These are phyloP conservation scores for Dipteronia dyeriana DNA, from an alignment of 345 rosid genomes.

Conservation along the genomic window DNA sequence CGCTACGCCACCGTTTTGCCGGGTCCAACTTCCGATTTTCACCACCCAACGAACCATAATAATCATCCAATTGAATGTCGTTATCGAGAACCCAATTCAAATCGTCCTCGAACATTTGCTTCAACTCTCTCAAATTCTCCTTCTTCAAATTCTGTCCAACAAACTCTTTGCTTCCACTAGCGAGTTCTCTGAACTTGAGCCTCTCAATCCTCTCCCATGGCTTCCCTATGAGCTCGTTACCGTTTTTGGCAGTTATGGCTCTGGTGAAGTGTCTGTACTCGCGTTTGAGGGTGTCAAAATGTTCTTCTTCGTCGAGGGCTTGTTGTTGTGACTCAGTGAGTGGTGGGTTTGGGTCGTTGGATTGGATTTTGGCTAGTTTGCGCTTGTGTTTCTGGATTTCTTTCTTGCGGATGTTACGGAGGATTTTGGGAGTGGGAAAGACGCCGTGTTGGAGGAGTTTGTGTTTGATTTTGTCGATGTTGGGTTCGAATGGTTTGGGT, in stretches of 20 bases:
- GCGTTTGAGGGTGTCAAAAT: conserved; percentile 46
- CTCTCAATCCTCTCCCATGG: conserved; percentile 91
- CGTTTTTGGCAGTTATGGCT: conserved; percentile 31
- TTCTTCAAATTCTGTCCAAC: conserved; percentile 44
- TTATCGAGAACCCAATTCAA: conserved; percentile 85
- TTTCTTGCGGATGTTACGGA: conserved; percentile 70
- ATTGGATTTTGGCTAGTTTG: conserved; percentile 41
- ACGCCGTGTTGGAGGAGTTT: conserved; percentile 58
- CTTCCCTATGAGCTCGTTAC: conserved; percentile 51
- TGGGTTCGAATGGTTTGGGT: conserved; percentile 51
- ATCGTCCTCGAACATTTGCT: conserved; percentile 68
- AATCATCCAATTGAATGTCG: conserved; percentile 59
- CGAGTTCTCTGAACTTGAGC: conserved; percentile 57
- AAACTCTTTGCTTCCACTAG: conserved; percentile 44
- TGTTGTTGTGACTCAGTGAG: conserved; percentile 51
- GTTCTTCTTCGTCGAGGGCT: conserved; percentile 49
- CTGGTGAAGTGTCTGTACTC: conserved; percentile 70
- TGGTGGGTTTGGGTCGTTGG: conserved; percentile 33
- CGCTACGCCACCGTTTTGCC: conserved; percentile 56
- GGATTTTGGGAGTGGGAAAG: conserved; percentile 70
- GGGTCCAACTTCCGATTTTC: conserved; percentile 43
- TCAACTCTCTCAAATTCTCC: conserved; percentile 65
- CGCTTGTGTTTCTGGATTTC: conserved; percentile 81
- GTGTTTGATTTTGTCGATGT: conserved; percentile 55
- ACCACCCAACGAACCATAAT: conserved; percentile 21